Base-by-base conservation (phyloP, 1,139 yeast species). In the Spathaspora sp. region DNA sequence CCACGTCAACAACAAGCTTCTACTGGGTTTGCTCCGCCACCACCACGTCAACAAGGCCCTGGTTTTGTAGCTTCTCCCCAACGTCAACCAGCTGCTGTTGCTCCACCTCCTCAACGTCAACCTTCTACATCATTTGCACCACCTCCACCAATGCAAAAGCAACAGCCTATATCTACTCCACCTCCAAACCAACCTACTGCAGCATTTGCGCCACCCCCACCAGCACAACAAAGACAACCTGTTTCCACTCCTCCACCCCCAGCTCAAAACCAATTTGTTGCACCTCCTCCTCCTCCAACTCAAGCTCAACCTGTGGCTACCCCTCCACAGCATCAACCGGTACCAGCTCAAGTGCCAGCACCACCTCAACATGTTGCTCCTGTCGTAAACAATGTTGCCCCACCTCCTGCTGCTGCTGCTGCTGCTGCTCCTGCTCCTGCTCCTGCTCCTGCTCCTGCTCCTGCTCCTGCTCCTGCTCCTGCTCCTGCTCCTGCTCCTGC, bases 241-340 rank as follows among this genome's bases (percentile, higher is more conserved):
- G 25, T 17, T 26, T 34, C 27, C 13, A 17, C 36, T 16, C 34
- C 29, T 20, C 33, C 43, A n/a, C n/a, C n/a, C 10, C 24, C 31
- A 29, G 26, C 27, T 31, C 42, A 42, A 44, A 31, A 20, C 54
- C 38, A 57, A 56, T 66, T 68, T 15, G 68, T 67, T 6, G 62
- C 67, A 25, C 17, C 47, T 45, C n/a, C 42, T 10, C 7, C 13
- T 11, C 34, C 33, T 39, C 31, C 29, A 38, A 27, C 33, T 55
- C 39, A 57, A 56, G 65, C 68, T 13, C 64, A 63, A 17, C 68
- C 67, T 6, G 62, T 66, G 24, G 24, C 47, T 46, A 13, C 36
- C 2, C 17, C 27, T n/a, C 36, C 34, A n/a, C 37, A n/a, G 18
- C 26, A n/a, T 4, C 26, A 49, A 18, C 51, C 51, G 31, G 20